Base-by-base conservation (phyloP, 2,329 filamentous ascomycete genomes). In the Aspergillus alliaceus region DNA sequence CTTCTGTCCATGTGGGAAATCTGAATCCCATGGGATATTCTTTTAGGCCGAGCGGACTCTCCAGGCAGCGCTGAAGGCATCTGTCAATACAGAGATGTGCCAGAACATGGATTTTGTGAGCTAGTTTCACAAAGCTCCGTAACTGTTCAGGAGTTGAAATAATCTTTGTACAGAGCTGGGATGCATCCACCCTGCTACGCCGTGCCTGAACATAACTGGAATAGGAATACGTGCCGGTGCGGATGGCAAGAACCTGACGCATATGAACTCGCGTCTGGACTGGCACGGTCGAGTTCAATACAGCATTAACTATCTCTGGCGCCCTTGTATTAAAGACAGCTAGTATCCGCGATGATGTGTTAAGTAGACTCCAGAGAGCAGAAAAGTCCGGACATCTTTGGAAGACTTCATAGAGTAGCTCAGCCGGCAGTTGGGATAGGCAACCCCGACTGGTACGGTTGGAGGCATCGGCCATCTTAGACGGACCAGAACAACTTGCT, bases 1-100 rank as follows among this genome's bases (percentile, higher is more conserved):
- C 51, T 25, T 53, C 51, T 11, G 51, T 48, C 51, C 51, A 53
- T 8, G 51, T 39, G 29, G 51, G 18, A 24, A 37, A 7, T 22
- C 2, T 3, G 31, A 46, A 35, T 20, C 22, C 7, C 25, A 27
- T 12, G 40, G 31, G 20, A 12, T 34, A 47, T 22, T 54, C 8
- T 11, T n/a, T 40, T 22, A 18, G 18, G 3, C 37, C 37, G 1
- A 40, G 37, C n/a, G 37, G 37, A 40, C 37, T 40, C 2, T 0
- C 6, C 6, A 40, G 1, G 8, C 42, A 54, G 14, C 22, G 39
- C 6, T 20, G 42, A 9, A 48, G 20, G 39, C 27, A n/a, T 7
- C 31, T 2, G 7, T 47, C 42, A 3, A 54, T 44, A 20, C 51
- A 54, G 14, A 48, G 40, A 27, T 54, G 51, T 24, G 51, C 39